Evolutionary conservation across 2,329 filamentous ascomycete species (phyloP).

Genomic region (Fusarium tupiense): DNA sequence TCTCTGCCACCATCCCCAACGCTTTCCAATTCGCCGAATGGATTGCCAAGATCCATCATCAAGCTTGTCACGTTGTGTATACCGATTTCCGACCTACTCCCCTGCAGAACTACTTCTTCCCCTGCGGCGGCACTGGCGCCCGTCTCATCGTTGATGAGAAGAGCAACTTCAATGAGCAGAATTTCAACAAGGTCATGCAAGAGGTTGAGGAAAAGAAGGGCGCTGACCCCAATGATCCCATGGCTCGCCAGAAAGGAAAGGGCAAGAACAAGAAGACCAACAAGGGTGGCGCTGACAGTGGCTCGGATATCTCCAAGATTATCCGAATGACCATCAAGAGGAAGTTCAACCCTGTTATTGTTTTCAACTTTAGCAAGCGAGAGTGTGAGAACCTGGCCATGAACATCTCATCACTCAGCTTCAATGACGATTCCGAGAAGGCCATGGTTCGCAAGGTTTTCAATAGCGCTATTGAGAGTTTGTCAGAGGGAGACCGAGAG

Average conservation of each 20-base stretch:
- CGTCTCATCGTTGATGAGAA: constrained; percentile 97
- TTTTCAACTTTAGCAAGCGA: constrained; percentile 99
- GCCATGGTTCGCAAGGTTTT: constrained; percentile 95
- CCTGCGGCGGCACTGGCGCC: constrained; percentile 90
- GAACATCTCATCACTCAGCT: constrained; percentile 84
- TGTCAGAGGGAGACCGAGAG: constrained; percentile 90
- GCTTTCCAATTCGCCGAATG: constrained; percentile 99
- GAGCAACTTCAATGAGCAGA: constrained; percentile 93
- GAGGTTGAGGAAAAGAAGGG: constrained; percentile 89
- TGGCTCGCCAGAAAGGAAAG: constrained; percentile 83
- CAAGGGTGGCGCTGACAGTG: constrained; percentile 81
- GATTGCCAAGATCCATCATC: constrained; percentile 97
- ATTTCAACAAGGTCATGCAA: constrained; percentile 96
- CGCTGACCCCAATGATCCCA: constrained; percentile 80
- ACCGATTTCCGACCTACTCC: constrained; percentile 98
- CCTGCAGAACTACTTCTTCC: constrained; percentile 97
- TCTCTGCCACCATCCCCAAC: constrained; percentile 98
- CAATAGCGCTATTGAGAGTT: constrained; percentile 87
- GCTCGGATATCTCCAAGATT: constrained; percentile 94
- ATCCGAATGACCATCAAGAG: constrained; percentile 99
- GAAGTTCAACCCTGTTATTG: constrained; percentile 97
- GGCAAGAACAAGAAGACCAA: constrained; percentile 93
- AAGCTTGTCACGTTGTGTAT: constrained; percentile 98
- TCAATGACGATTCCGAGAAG: constrained; percentile 97
- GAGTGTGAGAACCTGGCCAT: constrained; percentile 93